A percentile compares a stretch with the other conserved stretches of the same genome.
Evolutionary conservation across 2,329 filamentous ascomycete genomes (phyloP).

Genomic region (Aspergillus aculeatinus): DNA sequence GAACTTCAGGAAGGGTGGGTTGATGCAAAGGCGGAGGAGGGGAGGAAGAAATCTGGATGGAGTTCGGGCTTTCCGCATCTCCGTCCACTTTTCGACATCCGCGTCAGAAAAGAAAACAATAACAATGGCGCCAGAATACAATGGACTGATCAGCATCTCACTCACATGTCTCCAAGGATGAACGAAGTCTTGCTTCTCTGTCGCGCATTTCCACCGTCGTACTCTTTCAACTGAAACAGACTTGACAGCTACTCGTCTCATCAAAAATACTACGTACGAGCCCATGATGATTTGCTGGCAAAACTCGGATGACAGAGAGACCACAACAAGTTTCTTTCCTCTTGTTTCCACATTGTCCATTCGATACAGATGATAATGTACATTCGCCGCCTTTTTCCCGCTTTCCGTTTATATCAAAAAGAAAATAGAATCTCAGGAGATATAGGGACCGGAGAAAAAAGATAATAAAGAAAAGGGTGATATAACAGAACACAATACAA

Average conservation of each 20-base stretch:
- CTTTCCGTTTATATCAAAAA: constrained; percentile 23
- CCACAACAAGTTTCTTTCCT: constrained; percentile 6
- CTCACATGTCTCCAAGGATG: no score
- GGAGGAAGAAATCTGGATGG: not conserved
- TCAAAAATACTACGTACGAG: not conserved
- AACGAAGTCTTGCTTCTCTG: no score
- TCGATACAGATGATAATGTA: constrained; percentile 37
- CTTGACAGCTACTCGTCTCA: not conserved
- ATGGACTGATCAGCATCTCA: no score
- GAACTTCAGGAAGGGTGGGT: not conserved
- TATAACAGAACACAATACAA: constrained; percentile 14
- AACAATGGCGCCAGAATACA: not conserved
- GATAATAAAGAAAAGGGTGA: constrained; percentile 19
- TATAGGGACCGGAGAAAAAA: constrained; percentile 23
- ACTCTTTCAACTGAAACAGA: no score
- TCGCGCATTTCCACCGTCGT: no score
- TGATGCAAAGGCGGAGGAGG: not conserved
- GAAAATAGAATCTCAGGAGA: constrained; percentile 19
- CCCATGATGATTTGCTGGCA: not conserved
- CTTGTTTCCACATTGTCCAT: constrained; percentile 23
- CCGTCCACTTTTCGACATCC: not conserved
- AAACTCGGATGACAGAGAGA: not conserved
- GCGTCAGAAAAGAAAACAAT: not conserved
- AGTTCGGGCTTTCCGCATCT: not conserved
- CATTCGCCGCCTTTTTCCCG: constrained; percentile 34